phyloP scores from a whole-genome alignment of 2,329 filamentous ascomycete species.

The Xylariaceae sp. region DNA sequence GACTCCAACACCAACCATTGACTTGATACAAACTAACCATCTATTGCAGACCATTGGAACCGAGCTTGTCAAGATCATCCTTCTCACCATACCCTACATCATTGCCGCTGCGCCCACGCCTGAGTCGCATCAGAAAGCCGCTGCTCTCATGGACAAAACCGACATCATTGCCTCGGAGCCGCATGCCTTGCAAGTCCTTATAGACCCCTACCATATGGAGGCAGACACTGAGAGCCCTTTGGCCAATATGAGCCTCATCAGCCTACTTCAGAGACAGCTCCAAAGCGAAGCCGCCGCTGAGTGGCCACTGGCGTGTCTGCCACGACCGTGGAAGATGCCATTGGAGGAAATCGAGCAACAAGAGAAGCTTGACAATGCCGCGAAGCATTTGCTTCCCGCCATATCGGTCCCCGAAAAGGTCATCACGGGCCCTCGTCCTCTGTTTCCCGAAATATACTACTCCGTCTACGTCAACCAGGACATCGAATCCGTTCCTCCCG shows the following conservation, averaged over 20 bases:
- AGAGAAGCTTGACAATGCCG: constrained; percentile 54
- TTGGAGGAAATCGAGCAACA: constrained; percentile 57
- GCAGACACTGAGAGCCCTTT: constrained; percentile 60
- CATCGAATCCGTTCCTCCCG: constrained; percentile 79
- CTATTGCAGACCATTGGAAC: constrained; percentile 59
- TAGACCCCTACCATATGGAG: constrained; percentile 76
- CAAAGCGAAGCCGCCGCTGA: constrained; percentile 68
- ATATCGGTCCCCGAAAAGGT: constrained; percentile 74
- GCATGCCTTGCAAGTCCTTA: constrained; percentile 76
- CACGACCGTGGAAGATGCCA: constrained; percentile 64
- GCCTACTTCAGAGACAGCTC: constrained; percentile 80
- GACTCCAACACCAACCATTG: too few species aligned
- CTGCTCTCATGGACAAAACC: constrained; percentile 83
- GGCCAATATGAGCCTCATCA: constrained; percentile 66
- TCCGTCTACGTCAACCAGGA: constrained; percentile 89
- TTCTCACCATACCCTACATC: constrained; percentile 88
- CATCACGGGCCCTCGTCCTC: constrained; percentile 65
- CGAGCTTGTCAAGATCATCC: constrained; percentile 93
- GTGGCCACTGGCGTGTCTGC: constrained; percentile 70
- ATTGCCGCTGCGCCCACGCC: constrained; percentile 65
- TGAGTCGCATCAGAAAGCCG: constrained; percentile 68
- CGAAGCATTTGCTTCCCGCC: constrained; percentile 74
- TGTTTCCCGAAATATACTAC: constrained; percentile 91
- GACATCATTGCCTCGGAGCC: constrained; percentile 89
- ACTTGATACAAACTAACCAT: not conserved